A percentile compares a stretch with the other conserved stretches of the same genome.
These are phyloP conservation scores for Sclerotinia nivalis DNA, from an alignment of 2,329 filamentous ascomycete species.

Conservation along the genomic window DNA sequence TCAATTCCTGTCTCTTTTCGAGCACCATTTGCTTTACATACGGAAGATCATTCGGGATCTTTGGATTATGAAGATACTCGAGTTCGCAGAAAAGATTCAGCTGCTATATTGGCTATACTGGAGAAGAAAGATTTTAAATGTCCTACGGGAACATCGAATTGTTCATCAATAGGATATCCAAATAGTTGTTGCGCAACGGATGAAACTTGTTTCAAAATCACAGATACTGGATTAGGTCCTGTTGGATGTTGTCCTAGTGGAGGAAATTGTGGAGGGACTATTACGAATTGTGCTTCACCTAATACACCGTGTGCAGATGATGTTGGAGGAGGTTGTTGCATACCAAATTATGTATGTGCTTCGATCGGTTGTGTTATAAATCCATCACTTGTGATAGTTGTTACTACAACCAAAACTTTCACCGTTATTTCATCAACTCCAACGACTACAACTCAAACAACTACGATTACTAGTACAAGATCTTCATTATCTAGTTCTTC, in stretches of 20 bases:
- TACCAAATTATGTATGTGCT: constrained; percentile 68
- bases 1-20: constrained; percentile 43
- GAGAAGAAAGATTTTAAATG: constrained; percentile 64
- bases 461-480: constrained; percentile 39
- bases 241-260: constrained; percentile 76
- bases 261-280: constrained; percentile 60
- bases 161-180: constrained; percentile 62
- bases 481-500: constrained; percentile 4
- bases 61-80: constrained; percentile 26
- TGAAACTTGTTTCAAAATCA: constrained; percentile 65
- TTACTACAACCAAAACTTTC: constrained; percentile 30
- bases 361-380: constrained; percentile 63
- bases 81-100: constrained; percentile 26
- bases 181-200: constrained; percentile 72
- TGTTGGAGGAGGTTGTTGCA: constrained; percentile 74
- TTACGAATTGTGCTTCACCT: constrained; percentile 61
- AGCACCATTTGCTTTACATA: constrained; percentile 55
- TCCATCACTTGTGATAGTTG: constrained; percentile 30
- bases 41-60: constrained; percentile 30
- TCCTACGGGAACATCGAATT: constrained; percentile 65
- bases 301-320: constrained; percentile 65
- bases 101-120: constrained; percentile 50
- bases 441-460: constrained; percentile 24
- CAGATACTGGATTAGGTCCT: constrained; percentile 62
- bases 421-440: constrained; percentile 23